phyloP scores from a whole-genome alignment of 2,329 filamentous ascomycete species.

The Pestalotiopsis sp. region DNA sequence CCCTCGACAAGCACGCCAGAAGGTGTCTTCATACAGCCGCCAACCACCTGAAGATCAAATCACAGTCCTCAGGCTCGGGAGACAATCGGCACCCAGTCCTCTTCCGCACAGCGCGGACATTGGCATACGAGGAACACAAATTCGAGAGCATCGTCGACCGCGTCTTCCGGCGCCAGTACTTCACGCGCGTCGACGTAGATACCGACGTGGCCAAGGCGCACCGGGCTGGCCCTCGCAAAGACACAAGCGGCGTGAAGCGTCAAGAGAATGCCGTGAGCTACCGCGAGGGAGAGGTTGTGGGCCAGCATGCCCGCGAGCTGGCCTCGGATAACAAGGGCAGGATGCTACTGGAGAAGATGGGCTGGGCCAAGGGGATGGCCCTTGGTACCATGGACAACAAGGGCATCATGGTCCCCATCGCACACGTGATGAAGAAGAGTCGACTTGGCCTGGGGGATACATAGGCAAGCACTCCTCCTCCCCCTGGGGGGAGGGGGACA shows the following conservation, averaged over 20 bases:
- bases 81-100: conserved; percentile 75
- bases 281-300: conserved; percentile 85
- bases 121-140: conserved; percentile 58
- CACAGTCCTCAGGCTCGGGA: conserved; percentile 79
- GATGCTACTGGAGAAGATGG: conserved; percentile 94
- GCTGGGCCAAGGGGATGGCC: conserved; percentile 85
- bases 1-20: conserved; percentile 79
- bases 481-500: too few species aligned
- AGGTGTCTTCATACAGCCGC: conserved; percentile 82
- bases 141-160: conserved; percentile 51
- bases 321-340: conserved; percentile 81
- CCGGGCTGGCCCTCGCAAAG: conserved; percentile 22
- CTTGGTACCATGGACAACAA: conserved; percentile 83
- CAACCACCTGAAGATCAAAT: conserved; percentile 75
- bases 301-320: conserved; percentile 81
- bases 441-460: conserved; percentile 78
- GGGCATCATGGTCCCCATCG: conserved; percentile 84
- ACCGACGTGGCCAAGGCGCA: conserved; percentile 30
- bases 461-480: conserved; percentile 9
- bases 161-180: conserved; percentile 53
- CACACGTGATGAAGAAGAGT: conserved; percentile 82
- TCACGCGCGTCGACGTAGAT: conserved; percentile 53
- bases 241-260: conserved; percentile 15
- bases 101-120: conserved; percentile 72
- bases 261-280: conserved; percentile 54